phyloP scores from a whole-genome alignment of 306 rosid species.

The Parietaria judaica region DNA sequence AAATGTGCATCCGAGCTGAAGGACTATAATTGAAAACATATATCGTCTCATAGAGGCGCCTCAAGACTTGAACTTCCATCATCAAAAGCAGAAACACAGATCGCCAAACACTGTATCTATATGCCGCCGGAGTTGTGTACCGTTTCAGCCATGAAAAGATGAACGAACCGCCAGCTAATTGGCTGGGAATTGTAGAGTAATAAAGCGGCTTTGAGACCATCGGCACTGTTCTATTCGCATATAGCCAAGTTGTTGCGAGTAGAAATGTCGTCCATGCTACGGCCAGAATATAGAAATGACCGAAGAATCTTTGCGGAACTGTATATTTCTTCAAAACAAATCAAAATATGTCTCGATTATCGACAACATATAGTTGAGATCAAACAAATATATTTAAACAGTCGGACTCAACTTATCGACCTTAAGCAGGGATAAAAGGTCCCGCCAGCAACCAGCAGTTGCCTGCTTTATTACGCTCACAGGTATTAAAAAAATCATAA shows the following conservation, averaged over 20 bases:
- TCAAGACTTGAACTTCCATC: constrained; percentile 68
- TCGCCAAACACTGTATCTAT: constrained; percentile 44
- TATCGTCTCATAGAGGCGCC: constrained; percentile 63
- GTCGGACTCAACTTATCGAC: too few relatives aligned
- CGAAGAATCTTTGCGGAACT: constrained; percentile 65
- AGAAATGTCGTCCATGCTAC: constrained; percentile 65
- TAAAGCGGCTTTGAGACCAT: constrained; percentile 36
- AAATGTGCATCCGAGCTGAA: constrained; percentile 72
- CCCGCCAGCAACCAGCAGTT: too few relatives aligned
- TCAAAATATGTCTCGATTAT: too few relatives aligned
- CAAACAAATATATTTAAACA: too few relatives aligned
- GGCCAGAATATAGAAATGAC: constrained; percentile 67
- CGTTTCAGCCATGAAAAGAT: constrained; percentile 30
- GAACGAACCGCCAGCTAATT: constrained; percentile 56
- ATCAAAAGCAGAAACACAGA: constrained; percentile 67
- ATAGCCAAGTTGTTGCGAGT: constrained; percentile 60
- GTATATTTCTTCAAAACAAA: constrained; percentile 55
- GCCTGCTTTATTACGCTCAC: too few relatives aligned
- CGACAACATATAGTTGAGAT: too few relatives aligned
- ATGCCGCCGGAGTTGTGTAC: constrained; percentile 21
- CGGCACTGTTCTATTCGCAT: constrained; percentile 49
- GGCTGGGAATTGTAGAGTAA: constrained; percentile 44
- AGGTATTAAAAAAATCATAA: too few relatives aligned
- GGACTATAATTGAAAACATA: constrained; percentile 67
- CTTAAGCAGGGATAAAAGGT: too few relatives aligned